Evolutionary conservation across 225 moss, liverwort and hornwort species (phyloP).

Genomic region (Physcomitrellopsis africana): DNA sequence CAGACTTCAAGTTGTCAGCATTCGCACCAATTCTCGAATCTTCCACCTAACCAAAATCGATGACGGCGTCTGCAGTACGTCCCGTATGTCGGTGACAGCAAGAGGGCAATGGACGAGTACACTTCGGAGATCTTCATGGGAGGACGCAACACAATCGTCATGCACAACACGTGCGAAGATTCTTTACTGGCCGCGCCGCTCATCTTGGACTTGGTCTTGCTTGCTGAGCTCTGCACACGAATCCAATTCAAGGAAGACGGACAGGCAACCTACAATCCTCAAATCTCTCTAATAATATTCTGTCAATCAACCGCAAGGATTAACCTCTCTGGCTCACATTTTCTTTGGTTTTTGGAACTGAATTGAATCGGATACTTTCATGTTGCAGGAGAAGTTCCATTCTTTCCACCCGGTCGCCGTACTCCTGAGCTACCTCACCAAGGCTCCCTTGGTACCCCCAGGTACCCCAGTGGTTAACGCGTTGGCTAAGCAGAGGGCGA

Average conservation of each 20-base stretch:
- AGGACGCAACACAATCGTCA: conserved; percentile 90
- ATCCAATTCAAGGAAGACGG: conserved; percentile 90
- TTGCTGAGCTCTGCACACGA: conserved; percentile 86
- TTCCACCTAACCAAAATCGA: too few relatives aligned
- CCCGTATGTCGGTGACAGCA: conserved; percentile 97
- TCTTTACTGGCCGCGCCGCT: conserved; percentile 89
- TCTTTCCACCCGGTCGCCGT: conserved; percentile 92
- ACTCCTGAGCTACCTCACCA: conserved; percentile 85
- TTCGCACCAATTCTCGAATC: too few relatives aligned
- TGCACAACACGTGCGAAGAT: conserved; percentile 98
- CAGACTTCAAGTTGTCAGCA: too few relatives aligned
- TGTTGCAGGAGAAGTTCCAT: conserved; percentile 73
- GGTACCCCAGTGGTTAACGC: conserved; percentile 97
- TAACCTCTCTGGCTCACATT: too few relatives aligned
- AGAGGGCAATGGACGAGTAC: conserved; percentile 98
- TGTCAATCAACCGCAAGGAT: too few relatives aligned
- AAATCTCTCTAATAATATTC: too few relatives aligned
- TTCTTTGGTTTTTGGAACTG: too few relatives aligned
- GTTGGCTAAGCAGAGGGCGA: conserved; percentile 94
- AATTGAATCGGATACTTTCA: too few relatives aligned
- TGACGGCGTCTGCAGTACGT: conserved; percentile 55
- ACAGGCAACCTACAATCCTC: too few relatives aligned
- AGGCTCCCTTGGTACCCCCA: conserved; percentile 86
- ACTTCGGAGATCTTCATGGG: conserved; percentile 99
- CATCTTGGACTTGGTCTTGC: conserved; percentile 85